Conservation (phyloP, 805 yeast species). For the Nakazawaea wyomingensis region DNA sequence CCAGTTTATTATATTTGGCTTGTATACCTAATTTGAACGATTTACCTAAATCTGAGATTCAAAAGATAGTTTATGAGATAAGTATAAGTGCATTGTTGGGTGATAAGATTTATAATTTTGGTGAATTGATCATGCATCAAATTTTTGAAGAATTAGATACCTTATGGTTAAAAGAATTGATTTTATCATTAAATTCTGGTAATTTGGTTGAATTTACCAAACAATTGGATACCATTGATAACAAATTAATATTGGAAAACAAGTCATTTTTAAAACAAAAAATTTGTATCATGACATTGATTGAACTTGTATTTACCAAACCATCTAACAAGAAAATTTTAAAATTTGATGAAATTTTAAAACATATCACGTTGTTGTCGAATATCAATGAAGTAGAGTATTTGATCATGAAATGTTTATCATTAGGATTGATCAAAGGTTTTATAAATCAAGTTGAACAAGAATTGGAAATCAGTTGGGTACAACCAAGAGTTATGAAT, state of each 20-base stretch:
- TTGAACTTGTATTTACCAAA: slow-evolving; percentile 76
- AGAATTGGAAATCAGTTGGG: slow-evolving; percentile 82
- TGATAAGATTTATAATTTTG: slow-evolving; percentile 89
- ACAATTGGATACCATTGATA: slow-evolving; percentile 15
- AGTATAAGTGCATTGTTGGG: slow-evolving; percentile 86
- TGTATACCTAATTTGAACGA: slow-evolving; percentile 36
- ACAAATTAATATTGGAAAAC: slow-evolving; percentile 53
- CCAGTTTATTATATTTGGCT: slow-evolving; percentile 76
- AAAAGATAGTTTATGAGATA: slow-evolving; percentile 58
- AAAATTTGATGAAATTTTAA: slow-evolving; percentile 66
- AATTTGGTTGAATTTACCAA: slow-evolving; percentile 54
- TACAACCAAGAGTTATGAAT: slow-evolving; percentile 92
- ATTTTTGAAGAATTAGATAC: slow-evolving; percentile 50
- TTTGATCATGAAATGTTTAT: slow-evolving; percentile 84
- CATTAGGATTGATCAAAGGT: slow-evolving; percentile 82
- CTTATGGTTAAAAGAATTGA: slow-evolving; percentile 67
- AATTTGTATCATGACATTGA: slow-evolving; percentile 85
- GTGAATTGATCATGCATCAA: slow-evolving; percentile 89
- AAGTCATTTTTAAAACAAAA: slow-evolving; percentile 78
- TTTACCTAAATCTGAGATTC: slow-evolving; percentile 22
- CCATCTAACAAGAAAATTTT: slow-evolving; percentile 73
- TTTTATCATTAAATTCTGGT: slow-evolving; percentile 72
- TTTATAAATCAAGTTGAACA: slow-evolving; percentile 81
- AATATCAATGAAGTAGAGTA: slow-evolving; percentile 78
- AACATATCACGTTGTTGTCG: slow-evolving; percentile 55